Evolutionary conservation across 1,284 basidiomycete genomes (phyloP), one percentile per base, ranked within the genome.

Genomic region (Rhodotorula sp.): DNA sequence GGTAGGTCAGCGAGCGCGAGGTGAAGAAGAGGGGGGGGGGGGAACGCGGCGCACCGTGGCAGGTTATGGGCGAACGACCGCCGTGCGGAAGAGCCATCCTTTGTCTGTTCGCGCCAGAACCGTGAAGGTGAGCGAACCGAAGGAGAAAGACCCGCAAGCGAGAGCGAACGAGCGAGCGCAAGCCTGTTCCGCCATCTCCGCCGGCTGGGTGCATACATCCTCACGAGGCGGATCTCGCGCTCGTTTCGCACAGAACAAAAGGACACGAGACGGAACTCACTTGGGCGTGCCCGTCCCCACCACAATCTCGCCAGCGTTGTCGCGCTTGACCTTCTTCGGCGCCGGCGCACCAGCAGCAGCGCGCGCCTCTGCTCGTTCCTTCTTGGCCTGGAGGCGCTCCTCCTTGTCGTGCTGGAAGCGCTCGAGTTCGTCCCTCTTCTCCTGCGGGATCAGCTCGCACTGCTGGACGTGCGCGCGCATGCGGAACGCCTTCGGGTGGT

Each of bases 401-500:
- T 60, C 69, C 64, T 71, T 73, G 27, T 68, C 66, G 29, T 57
- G 57, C 39, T 74, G 64, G 44, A 48, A 52, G 11, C 39, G 54
- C 2, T 36, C 56, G 20, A 75, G 53, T 5, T 62, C 36, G 11
- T 64, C 66, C 36, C 67, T 70, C 51, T 67, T 63, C 5, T 65
- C 68, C 19, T 60, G 47, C 15, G 76, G 72, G 22, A 76, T 59
- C 19, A 62, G 32, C 22, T 64, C 67, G 68, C 78, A 79, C 29
- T 64, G 39, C 6, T 64, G 34, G 24, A 75, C 64, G 67, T 79
- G 78, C 32, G 70, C 59, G 48, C 77, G 67, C 77, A 78, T 77
- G 6, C 77, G 70, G 59, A 78, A 78, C 19, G 78, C 77, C 68
- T 79, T 79, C 1, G 78, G 77, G 47, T 76, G 71, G 34, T 79